Evolutionary conservation across 2,329 filamentous ascomycete genomes (phyloP).

Genomic region (Trichophaea hybrida): DNA sequence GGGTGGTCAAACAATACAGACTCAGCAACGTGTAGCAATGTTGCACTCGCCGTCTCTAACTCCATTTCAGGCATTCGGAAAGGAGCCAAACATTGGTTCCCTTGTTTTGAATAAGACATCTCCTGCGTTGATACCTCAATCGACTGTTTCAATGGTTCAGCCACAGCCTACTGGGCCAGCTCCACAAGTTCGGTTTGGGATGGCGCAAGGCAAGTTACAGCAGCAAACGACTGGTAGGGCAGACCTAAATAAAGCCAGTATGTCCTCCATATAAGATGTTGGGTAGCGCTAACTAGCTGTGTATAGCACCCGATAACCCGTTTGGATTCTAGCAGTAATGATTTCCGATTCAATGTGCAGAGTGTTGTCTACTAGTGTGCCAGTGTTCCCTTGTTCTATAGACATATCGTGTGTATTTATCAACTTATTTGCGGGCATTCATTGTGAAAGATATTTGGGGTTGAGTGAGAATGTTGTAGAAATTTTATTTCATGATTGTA

Average conservation of each 20-base stretch:
- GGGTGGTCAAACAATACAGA: slow-evolving; percentile 29
- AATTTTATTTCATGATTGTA: too few species aligned
- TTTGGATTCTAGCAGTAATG: slow-evolving; percentile 46
- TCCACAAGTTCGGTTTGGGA: slow-evolving; percentile 78
- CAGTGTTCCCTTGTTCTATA: too few species aligned
- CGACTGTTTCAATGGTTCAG: slow-evolving; percentile 30
- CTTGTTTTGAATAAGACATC: slow-evolving; percentile 44
- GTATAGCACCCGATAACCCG: slow-evolving; percentile 50
- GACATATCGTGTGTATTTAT: too few species aligned
- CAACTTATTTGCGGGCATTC: too few species aligned
- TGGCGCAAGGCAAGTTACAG: slow-evolving; percentile 56
- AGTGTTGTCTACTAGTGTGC: too few species aligned
- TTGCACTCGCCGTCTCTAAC: slow-evolving; percentile 42
- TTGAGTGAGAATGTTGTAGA: too few species aligned
- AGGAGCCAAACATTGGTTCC: slow-evolving; percentile 28
- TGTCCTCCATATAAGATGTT: slow-evolving; percentile 37
- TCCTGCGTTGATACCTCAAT: slow-evolving; percentile 38
- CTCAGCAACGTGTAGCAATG: slow-evolving; percentile 30
- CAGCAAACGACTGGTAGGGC: slow-evolving; percentile 85
- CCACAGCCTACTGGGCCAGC: slow-evolving; percentile 72
- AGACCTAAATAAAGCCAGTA: slow-evolving; percentile 89
- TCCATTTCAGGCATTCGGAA: slow-evolving; percentile 33
- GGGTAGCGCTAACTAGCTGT: neutral
- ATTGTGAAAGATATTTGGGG: too few species aligned
- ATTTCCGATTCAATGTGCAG: neutral